phyloP scores from a whole-genome alignment of 371 early-diverging fungal genomes.

The Blakeslea trispora region DNA sequence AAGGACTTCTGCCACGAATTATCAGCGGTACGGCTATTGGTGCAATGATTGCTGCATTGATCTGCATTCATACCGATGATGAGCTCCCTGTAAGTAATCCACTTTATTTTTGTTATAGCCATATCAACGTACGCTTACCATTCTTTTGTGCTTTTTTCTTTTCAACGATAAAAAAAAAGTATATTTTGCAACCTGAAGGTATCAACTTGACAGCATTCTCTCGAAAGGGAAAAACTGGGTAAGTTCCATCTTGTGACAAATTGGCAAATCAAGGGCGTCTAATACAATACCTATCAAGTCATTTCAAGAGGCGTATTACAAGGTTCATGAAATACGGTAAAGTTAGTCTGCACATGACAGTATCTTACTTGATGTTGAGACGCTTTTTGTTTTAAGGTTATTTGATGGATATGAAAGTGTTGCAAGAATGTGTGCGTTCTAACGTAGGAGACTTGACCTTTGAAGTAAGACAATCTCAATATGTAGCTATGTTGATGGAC shows the following conservation, averaged over 20 bases:
- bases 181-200: conserved; percentile 60
- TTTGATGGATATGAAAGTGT: conserved; percentile 68
- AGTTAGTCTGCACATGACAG: background rate
- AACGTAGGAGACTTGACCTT: conserved; percentile 76
- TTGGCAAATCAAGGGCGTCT: too few species aligned
- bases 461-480: conserved; percentile 54
- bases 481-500: too few species aligned
- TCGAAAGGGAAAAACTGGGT: conserved; percentile 52
- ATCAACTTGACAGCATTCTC: conserved; percentile 69
- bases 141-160: background rate
- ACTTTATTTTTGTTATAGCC: too few species aligned
- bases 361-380: too few species aligned
- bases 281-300: conserved; percentile 24
- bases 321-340: conserved; percentile 68
- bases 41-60: conserved; percentile 71
- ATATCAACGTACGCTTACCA: too few species aligned
- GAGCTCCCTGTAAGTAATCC: conserved; percentile 67
- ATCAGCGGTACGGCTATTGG: conserved; percentile 76
- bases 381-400: too few species aligned
- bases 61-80: conserved; percentile 71
- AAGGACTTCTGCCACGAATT: conserved; percentile 67
- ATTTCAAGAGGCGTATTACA: conserved; percentile 58
- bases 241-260: background rate
- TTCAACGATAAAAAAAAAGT: conserved; percentile 25
- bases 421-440: conserved; percentile 66